Base-by-base conservation (phyloP, 2,329 filamentous ascomycete species). In the Remersonia thermophila region DNA sequence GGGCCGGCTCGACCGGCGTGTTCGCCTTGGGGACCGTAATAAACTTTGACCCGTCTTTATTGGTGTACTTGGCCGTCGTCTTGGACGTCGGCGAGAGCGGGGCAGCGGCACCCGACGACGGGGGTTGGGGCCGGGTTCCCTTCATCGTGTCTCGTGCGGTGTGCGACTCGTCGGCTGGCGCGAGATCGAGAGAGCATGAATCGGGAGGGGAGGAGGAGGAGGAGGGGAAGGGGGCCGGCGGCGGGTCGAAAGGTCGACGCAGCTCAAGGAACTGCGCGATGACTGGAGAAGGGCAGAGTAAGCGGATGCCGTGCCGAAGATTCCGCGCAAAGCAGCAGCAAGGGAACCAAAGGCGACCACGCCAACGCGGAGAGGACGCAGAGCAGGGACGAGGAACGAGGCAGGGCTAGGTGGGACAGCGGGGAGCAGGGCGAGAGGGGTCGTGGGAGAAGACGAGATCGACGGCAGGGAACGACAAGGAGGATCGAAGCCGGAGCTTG, bases 41-140 rank as follows among this genome's bases (percentile, higher is more conserved):
- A 56, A 75, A 75, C 60, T 80, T 80, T 42, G 74, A 77, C 40
- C 75, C 75, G 61, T 80, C 74, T 55, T 78, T 78, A 52, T 77
- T 79, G 42, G 67, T 73, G 53, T 78, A 77, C 51, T 76, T 78
- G 18, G 74, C 66, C 13, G 69, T 73, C 39, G 56, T 49, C 53
- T 66, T 70, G 33, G 61, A 60, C 41, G 62, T 63, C 35, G 72
- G 66, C 41, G 71, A 72, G 46, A 65, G 55, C 50, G 71, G 65
- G 10, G 47, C 40, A 18, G 47, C 41, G 20, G 47, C 30, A 18
- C 44, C 42, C 14, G 49, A 43, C 35, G 51, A 45, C 17, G 49
- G 51, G 35, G 51, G 47, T 38, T 55, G 50, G 40, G 20, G 20
- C 9, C 51, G 48, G 47, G 50, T 55, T 37, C 54, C 56, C 47